Conservation (phyloP, 1,284 basidiomycete genomes). For the Fistulinella cinereoalba region DNA sequence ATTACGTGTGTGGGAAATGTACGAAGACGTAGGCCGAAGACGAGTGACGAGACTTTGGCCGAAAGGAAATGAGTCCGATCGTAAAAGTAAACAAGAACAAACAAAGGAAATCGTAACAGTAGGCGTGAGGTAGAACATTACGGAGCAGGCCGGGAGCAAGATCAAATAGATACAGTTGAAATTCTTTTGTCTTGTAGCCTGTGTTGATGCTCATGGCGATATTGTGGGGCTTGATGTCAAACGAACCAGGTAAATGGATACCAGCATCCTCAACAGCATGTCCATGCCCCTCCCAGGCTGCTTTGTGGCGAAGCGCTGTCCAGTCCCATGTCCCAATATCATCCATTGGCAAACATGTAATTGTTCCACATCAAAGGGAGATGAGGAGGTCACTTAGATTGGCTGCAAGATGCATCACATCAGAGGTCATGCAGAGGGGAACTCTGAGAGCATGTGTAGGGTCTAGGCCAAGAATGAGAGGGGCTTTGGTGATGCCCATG, state of each 20-base stretch:
- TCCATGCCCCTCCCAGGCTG: neutral
- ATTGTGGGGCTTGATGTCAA: too few relatives aligned
- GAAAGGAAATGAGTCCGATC: too few relatives aligned
- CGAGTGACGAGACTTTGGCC: too few relatives aligned
- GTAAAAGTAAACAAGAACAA: too few relatives aligned
- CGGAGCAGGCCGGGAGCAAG: too few relatives aligned
- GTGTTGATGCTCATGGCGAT: too few relatives aligned
- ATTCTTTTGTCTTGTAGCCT: too few relatives aligned
- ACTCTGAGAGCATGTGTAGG: neutral
- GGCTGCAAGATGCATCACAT: neutral
- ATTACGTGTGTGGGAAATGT: too few relatives aligned
- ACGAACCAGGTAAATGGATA: neutral
- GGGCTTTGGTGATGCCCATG: neutral
- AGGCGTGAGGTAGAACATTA: too few relatives aligned
- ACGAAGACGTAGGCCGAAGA: too few relatives aligned
- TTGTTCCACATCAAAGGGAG: neutral
- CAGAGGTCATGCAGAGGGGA: neutral
- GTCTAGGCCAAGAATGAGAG: neutral
- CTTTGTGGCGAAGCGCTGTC: neutral
- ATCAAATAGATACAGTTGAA: too few relatives aligned
- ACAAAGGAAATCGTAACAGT: too few relatives aligned
- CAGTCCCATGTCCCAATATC: neutral
- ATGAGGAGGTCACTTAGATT: neutral
- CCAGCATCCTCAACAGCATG: neutral
- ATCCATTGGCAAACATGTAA: neutral